These are phyloP conservation scores for Rhizopus microsporus DNA, from an alignment of 371 early-diverging fungal genomes.

Conservation along the genomic window DNA sequence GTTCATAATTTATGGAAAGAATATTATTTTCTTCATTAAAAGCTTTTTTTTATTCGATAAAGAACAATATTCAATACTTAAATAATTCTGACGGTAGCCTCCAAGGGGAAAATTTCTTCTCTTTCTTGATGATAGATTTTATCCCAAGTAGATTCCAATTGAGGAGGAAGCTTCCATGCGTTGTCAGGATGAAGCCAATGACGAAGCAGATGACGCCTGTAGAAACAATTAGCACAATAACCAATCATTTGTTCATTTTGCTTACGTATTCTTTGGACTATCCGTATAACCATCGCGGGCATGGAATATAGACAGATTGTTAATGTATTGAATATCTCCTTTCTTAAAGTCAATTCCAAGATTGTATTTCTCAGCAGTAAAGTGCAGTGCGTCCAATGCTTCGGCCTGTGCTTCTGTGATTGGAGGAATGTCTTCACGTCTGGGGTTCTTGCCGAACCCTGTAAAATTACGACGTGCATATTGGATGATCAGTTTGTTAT, in stretches of 20 bases:
- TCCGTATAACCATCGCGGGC: slow-evolving; percentile 33
- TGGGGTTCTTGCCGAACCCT: slow-evolving; percentile 31
- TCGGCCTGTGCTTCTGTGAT: slow-evolving; percentile 37
- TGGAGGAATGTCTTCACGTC: slow-evolving; percentile 33
- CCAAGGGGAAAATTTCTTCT: slow-evolving; percentile 30
- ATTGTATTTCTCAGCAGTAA: slow-evolving; percentile 28
- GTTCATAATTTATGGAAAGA: no score
- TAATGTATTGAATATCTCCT: slow-evolving; percentile 37
- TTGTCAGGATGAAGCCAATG: slow-evolving; percentile 37
- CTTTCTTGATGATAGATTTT: slow-evolving; percentile 24
- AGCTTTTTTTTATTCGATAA: background rate
- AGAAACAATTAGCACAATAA: background rate
- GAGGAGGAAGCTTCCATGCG: slow-evolving; percentile 30
- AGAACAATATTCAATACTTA: slow-evolving; percentile 4
- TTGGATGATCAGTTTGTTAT: slow-evolving; percentile 32
- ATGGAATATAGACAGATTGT: slow-evolving; percentile 36
- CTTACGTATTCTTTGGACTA: slow-evolving; percentile 29
- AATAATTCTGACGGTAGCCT: slow-evolving; percentile 25
- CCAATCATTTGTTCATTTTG: background rate
- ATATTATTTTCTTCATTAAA: no score
- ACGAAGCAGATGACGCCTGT: slow-evolving; percentile 36
- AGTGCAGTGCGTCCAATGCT: slow-evolving; percentile 31
- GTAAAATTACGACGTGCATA: slow-evolving; percentile 35
- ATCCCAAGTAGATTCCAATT: slow-evolving; percentile 27
- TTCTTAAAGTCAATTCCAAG: slow-evolving; percentile 29